phyloP scores from a whole-genome alignment of 208 protist species.

The Crithidia expoeki region DNA sequence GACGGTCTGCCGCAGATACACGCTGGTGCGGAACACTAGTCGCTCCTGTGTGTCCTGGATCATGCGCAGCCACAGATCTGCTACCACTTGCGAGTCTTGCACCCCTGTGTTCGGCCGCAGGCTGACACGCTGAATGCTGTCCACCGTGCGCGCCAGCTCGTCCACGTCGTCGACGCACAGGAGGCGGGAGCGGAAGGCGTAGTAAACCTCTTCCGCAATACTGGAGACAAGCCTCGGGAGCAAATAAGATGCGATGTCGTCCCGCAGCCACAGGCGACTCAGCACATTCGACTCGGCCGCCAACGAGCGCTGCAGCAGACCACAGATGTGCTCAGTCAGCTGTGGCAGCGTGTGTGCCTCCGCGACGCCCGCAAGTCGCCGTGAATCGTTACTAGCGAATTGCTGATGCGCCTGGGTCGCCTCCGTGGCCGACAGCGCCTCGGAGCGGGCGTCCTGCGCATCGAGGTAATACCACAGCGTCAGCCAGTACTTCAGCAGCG shows the following conservation, averaged over 20 bases:
- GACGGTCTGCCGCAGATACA: constrained; percentile 73
- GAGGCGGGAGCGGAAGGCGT: constrained; percentile 80
- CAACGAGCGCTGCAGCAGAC: constrained; percentile 62
- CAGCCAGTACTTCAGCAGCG: constrained; percentile 73
- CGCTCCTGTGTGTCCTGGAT: constrained; percentile 89
- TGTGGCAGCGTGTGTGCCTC: constrained; percentile 44
- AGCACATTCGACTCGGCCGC: constrained; percentile 59
- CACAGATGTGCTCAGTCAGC: constrained; percentile 57
- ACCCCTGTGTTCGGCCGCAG: constrained; percentile 35
- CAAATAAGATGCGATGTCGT: constrained; percentile 62
- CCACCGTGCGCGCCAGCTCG: constrained; percentile 72
- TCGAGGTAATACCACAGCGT: constrained; percentile 43
- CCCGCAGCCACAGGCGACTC: constrained; percentile 76
- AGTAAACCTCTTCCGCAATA: constrained; percentile 77
- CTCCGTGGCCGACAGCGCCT: constrained; percentile 8
- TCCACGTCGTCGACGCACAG: constrained; percentile 77
- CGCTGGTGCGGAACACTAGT: constrained; percentile 80
- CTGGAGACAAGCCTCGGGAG: constrained; percentile 61
- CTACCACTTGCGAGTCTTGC: constrained; percentile 47
- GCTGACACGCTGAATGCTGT: constrained; percentile 64
- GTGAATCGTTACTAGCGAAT: not conserved
- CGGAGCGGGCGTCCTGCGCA: constrained; percentile 16
- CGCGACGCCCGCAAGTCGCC: constrained; percentile 26
- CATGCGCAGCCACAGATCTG: constrained; percentile 71
- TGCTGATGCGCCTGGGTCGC: constrained; percentile 2